These are phyloP conservation scores for Fusarium sp. DNA, from an alignment of 2,329 filamentous ascomycete species.

Conservation along the genomic window DNA sequence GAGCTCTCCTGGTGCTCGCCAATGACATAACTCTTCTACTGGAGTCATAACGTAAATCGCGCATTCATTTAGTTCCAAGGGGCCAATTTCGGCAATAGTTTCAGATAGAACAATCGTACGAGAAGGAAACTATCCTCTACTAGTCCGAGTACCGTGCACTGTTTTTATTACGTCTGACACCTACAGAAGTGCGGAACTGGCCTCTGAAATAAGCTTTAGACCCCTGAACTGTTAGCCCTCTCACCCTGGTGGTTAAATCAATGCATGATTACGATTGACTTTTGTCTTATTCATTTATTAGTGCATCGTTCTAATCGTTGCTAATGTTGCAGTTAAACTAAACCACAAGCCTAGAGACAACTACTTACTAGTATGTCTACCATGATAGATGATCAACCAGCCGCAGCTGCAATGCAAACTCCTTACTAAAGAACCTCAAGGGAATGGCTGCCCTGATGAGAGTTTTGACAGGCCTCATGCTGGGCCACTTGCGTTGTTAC, in stretches of 20 bases:
- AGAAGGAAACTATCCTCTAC: neutral
- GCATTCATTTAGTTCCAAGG: neutral
- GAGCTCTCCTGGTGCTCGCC: neutral
- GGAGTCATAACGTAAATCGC: neutral
- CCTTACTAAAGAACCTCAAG: fast-evolving
- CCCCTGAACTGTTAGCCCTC: neutral
- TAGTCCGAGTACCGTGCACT: too few species aligned
- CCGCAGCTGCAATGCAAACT: neutral
- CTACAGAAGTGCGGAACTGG: neutral
- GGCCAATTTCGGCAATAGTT: neutral
- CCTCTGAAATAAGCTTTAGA: neutral
- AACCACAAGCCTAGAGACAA: neutral
- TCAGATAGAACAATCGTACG: neutral
- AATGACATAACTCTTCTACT: too few species aligned
- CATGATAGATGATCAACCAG: neutral
- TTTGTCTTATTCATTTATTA: neutral
- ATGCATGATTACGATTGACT: too few species aligned
- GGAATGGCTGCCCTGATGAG: neutral
- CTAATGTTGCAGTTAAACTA: fast-evolving
- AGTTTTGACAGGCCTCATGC: neutral
- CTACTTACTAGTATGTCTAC: neutral
- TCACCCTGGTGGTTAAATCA: neutral
- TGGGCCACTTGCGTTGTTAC: neutral
- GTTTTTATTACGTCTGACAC: neutral
- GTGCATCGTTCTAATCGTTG: neutral